Base-by-base conservation (phyloP, 2,329 filamentous ascomycete genomes). In the Colletotrichum sp. region DNA sequence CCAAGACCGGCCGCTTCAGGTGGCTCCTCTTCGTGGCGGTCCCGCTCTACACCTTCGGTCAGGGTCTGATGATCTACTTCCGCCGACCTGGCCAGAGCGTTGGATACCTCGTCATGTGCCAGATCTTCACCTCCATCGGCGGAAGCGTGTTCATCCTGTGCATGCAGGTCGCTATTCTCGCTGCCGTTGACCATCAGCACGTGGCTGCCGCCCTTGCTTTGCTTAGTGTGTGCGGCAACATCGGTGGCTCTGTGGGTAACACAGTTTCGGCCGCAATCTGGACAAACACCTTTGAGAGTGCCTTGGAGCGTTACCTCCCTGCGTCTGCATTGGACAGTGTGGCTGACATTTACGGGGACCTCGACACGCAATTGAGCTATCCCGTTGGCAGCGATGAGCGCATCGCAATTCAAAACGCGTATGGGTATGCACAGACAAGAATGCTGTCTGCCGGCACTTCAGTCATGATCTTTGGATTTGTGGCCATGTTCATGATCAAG, bases 131-230 rank as follows among this genome's bases (percentile, higher is more conserved):
- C 65, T 88, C 86, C 13, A 86, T 88, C 8, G 77, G 75, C 2
- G 77, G 71, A 18, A 75, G 74, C 6, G 72, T 73, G 3, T 75
- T 80, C 26, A 79, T 84, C 60, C 78, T 90, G 21, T 86, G 87
- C 71, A 85, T 90, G 77, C 88, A 93, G 76, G 89, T 93, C 78
- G 90, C 90, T 7, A 88, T 92, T 55, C 89, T 93, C 82, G 86
- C 89, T 0, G 87, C 89, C 4, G 88, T 89, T 18, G 87, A 87
- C 73, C 90, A 91, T 67, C 86, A 89, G 68, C 87, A 91, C 57
- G 85, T 92, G 7, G 89, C 90, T 30, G 87, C 87, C 6, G 86
- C 84, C 3, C 84, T 90, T 24, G 87, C 88, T 0, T 79, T 89
- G 24, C 80, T 89, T 2, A 85, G 85, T n/a, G 84, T 89, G 9